Evolutionary conservation across 2,329 filamentous ascomycete species (phyloP), one percentile per base, ranked within the genome.

Genomic region (Hypoxylon rubiginosum): DNA sequence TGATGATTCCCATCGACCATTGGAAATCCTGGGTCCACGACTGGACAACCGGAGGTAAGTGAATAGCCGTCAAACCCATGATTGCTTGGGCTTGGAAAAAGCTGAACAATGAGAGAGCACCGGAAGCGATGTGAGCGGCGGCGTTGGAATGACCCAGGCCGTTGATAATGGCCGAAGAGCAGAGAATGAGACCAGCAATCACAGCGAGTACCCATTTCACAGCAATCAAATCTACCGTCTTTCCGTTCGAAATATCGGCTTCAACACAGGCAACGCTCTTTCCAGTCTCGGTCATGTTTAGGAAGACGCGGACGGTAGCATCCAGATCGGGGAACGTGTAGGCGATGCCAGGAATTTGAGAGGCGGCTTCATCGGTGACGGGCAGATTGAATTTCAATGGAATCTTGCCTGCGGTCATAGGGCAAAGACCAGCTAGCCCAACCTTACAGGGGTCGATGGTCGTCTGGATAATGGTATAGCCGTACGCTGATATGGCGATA

Each of bases 11-110:
- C 92, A 97, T 94, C 75, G 89, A 93, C 93, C 93, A 97, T 78
- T 94, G 90, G 83, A 97, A 96, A 79, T 96, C 94, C 80, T 96
- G 93, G 0, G 92, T 96, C 93, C 93, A 97, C 0, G 92, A 87
- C 73, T 91, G 86, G 56, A 94, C 93, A 63, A 95, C 92, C 0
- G 93, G 93, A 2, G 93, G 93, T 53, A 95, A 85, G 36, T 85
- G 83, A 15, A 96, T 90, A 32, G 90, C 85, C 46, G 89, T 91
- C 82, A 96, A 89, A 64, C 93, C 93, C 72, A 95, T 85, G 79
- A 96, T 91, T 30, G 93, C 92, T 77, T 95, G 92, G 8, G 91
- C 90, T 79, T 97, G 93, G 85, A 97, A 95, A 81, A 93, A 96
- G 64, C 91, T 88, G 75, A 96, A 95, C 24, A 97, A 86, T 30